Percentiles rank a stretch among this genome's conserved stretches.
These are phyloP conservation scores for Colletotrichum sp. DNA, from an alignment of 2,329 filamentous ascomycete genomes.

Conservation along the genomic window DNA sequence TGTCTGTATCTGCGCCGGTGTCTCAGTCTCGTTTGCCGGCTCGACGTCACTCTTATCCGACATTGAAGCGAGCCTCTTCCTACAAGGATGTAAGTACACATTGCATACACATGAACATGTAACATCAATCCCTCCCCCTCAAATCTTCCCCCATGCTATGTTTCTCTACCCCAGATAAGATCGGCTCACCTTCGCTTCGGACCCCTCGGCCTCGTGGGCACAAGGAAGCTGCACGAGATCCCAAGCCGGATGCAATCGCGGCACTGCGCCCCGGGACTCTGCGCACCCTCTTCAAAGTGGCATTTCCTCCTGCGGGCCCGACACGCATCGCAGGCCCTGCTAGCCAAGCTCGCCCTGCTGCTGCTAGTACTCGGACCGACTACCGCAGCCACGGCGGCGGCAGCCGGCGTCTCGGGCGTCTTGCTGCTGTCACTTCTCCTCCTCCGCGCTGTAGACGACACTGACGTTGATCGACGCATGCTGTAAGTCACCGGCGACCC, in stretches of 20 bases:
- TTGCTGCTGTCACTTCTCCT: neutral
- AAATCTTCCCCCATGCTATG: neutral
- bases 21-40: neutral
- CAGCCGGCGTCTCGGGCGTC: neutral
- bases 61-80: slow-evolving; percentile 11
- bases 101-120: neutral
- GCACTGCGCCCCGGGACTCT: slow-evolving; percentile 10
- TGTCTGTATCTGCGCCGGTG: neutral
- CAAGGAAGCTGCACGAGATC: slow-evolving; percentile 25
- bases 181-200: slow-evolving; percentile 26
- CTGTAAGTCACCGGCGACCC: neutral
- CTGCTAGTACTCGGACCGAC: neutral
- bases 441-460: neutral
- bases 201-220: slow-evolving; percentile 27
- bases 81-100: neutral
- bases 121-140: neutral
- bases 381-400: neutral
- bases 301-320: slow-evolving; percentile 28
- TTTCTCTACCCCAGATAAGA: neutral
- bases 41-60: slow-evolving; percentile 5
- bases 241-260: slow-evolving; percentile 24
- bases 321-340: slow-evolving; percentile 28
- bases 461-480: slow-evolving; percentile 8
- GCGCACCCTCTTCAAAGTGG: slow-evolving; percentile 8
- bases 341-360: slow-evolving; percentile 16